These are phyloP conservation scores for Pichia sp. DNA, from an alignment of 1,139 yeast genomes.

Conservation along the genomic window DNA sequence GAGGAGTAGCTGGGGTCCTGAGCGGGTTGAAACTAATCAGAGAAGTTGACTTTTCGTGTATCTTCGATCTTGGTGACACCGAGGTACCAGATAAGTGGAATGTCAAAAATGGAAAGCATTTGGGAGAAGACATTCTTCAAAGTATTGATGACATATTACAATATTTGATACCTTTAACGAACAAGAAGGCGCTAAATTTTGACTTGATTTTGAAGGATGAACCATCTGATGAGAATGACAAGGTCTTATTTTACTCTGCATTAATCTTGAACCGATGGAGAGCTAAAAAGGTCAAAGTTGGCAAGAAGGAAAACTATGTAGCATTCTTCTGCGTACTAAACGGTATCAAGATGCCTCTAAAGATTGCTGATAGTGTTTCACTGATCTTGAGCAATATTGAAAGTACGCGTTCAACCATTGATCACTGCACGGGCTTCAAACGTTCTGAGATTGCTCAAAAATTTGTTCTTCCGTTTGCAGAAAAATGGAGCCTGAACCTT, in stretches of 20 bases:
- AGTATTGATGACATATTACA: conserved; percentile 9
- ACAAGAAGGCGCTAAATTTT: neutral
- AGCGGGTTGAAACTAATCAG: conserved; percentile 62
- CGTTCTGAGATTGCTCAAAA: conserved; percentile 63
- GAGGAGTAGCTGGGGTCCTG: conserved; percentile 43
- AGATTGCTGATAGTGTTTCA: conserved; percentile 50
- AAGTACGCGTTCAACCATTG: conserved; percentile 22
- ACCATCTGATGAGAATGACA: conserved; percentile 29
- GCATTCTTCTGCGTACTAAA: conserved; percentile 43
- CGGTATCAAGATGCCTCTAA: conserved; percentile 64
- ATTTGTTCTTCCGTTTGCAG: conserved; percentile 49
- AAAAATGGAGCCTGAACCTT: conserved; percentile 46
- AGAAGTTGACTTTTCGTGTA: conserved; percentile 50
- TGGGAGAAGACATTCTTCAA: conserved; percentile 10
- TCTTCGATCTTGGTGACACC: conserved; percentile 47
- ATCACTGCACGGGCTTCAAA: conserved; percentile 22
- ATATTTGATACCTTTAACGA: neutral
- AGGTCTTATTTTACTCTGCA: conserved; percentile 44
- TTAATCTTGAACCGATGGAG: conserved; percentile 50
- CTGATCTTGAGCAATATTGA: conserved; percentile 35
- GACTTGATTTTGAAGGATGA: neutral
- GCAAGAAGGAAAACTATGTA: conserved; percentile 35
- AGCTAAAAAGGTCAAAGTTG: conserved; percentile 33
- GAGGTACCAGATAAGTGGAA: conserved; percentile 22
- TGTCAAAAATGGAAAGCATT: conserved; percentile 2